These are phyloP conservation scores for Aspergillus affinis DNA, from an alignment of 495 filamentous ascomycete genomes.

Conservation along the genomic window DNA sequence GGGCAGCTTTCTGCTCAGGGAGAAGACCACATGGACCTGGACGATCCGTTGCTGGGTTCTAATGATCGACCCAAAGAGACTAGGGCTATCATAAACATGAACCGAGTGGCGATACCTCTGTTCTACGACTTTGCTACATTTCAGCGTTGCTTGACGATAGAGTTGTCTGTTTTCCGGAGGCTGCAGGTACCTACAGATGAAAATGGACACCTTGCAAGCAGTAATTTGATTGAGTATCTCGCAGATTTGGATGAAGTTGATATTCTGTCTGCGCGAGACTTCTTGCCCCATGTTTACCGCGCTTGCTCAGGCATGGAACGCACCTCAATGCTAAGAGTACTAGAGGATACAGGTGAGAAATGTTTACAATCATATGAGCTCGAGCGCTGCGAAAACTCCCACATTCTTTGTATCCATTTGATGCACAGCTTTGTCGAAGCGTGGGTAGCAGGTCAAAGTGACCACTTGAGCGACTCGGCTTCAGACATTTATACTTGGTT, in stretches of 20 bases:
- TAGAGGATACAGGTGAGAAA: constrained; percentile 54
- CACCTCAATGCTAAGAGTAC: constrained; percentile 41
- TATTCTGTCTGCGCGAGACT: constrained; percentile 52
- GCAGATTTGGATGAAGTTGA: constrained; percentile 57
- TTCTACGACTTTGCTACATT: constrained; percentile 34
- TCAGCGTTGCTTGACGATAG: constrained; percentile 39
- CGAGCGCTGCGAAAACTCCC: constrained; percentile 74
- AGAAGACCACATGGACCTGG: constrained; percentile 74
- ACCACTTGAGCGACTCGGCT: constrained; percentile 59
- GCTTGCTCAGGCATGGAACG: constrained; percentile 30
- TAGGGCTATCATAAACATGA: constrained; percentile 28
- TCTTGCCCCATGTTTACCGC: constrained; percentile 49
- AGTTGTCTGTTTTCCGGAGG: constrained; percentile 32
- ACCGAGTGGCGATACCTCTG: constrained; percentile 29
- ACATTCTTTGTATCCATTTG: constrained; percentile 67
- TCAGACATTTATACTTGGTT: constrained; percentile 81
- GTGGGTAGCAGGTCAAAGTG: constrained; percentile 58
- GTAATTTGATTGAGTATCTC: constrained; percentile 57
- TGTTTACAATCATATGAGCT: constrained; percentile 64
- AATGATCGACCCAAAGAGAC: constrained; percentile 37
- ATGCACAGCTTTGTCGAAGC: constrained; percentile 62
- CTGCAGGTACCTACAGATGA: constrained; percentile 31
- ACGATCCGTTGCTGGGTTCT: constrained; percentile 64
- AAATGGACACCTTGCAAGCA: constrained; percentile 34
- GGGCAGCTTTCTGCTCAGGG: constrained; percentile 18